Evolutionary conservation across 495 filamentous ascomycete genomes (phyloP).

Genomic region (Hypoxylon fragiforme): DNA sequence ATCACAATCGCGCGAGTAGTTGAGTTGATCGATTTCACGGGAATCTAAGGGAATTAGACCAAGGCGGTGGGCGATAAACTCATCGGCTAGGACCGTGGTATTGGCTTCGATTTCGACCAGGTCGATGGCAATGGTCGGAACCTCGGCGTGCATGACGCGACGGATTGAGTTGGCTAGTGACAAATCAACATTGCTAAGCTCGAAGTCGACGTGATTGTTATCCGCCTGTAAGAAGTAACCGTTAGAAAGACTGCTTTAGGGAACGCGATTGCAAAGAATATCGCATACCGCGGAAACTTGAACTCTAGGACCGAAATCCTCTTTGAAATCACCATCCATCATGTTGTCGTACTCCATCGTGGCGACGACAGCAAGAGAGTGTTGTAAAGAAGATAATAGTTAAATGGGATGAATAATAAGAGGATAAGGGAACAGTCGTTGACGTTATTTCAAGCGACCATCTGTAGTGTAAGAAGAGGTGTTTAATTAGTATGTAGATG

Average conservation of each 20-base stretch:
- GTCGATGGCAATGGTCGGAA: conserved; percentile 94
- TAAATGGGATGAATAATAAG: conserved; percentile 24
- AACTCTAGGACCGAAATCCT: conserved; percentile 59
- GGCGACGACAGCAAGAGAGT: conserved; percentile 5
- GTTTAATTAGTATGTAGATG: too few relatives aligned
- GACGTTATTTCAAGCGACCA: too few relatives aligned
- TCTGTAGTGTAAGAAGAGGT: too few relatives aligned
- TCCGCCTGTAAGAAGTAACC: conserved; percentile 57
- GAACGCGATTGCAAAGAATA: conserved; percentile 5
- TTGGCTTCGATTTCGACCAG: conserved; percentile 90
- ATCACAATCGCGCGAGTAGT: conserved; percentile 93
- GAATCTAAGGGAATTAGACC: conserved; percentile 88
- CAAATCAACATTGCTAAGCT: conserved; percentile 76
- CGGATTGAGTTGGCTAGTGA: conserved; percentile 94
- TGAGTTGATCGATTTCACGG: conserved; percentile 76
- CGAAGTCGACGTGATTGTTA: conserved; percentile 74
- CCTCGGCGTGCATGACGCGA: conserved; percentile 88
- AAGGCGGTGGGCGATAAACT: conserved; percentile 91
- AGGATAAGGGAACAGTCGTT: neutral
- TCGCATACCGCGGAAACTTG: conserved; percentile 68
- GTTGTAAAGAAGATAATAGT: neutral
- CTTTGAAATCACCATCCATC: conserved; percentile 64
- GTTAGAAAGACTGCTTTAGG: conserved; percentile 5
- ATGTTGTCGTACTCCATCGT: conserved; percentile 69
- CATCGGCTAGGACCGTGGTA: conserved; percentile 91